phyloP scores from a whole-genome alignment of 2,329 filamentous ascomycete species.

The Akanthomyces muscarius region DNA sequence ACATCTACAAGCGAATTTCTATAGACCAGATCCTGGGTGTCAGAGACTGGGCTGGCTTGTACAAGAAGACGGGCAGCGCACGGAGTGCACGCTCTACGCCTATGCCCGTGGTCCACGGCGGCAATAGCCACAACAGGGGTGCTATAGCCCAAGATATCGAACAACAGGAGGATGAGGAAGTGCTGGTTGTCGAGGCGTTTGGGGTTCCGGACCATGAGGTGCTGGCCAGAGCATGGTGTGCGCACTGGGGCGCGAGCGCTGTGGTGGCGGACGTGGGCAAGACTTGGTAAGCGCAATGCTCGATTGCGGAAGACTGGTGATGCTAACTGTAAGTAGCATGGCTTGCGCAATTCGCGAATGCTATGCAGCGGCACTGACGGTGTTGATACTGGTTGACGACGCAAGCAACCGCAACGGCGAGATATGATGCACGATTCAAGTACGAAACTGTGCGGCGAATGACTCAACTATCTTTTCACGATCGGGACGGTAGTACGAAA shows the following conservation, averaged over 20 bases:
- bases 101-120: constrained; percentile 27
- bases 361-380: constrained; percentile 68
- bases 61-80: constrained; percentile 24
- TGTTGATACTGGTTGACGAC: constrained; percentile 64
- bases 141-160: constrained; percentile 24
- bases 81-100: constrained; percentile 35
- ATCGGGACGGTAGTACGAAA: background rate
- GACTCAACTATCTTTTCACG: background rate
- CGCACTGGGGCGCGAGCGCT: constrained; percentile 69
- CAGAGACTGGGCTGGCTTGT: constrained; percentile 58
- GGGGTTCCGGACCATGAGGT: constrained; percentile 73
- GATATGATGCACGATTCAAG: background rate
- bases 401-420: constrained; percentile 16
- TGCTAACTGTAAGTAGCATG: constrained; percentile 44
- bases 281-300: constrained; percentile 53
- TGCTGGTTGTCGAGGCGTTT: constrained; percentile 69
- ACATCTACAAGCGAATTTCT: constrained; percentile 54
- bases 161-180: constrained; percentile 56
- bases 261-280: constrained; percentile 64
- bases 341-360: constrained; percentile 71
- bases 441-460: background rate
- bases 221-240: constrained; percentile 71
- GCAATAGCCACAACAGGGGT: constrained; percentile 18
- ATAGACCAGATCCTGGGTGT: constrained; percentile 64
- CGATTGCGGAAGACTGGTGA: background rate